phyloP scores from a whole-genome alignment of 345 rosid species.

The Microcos paniculata region DNA sequence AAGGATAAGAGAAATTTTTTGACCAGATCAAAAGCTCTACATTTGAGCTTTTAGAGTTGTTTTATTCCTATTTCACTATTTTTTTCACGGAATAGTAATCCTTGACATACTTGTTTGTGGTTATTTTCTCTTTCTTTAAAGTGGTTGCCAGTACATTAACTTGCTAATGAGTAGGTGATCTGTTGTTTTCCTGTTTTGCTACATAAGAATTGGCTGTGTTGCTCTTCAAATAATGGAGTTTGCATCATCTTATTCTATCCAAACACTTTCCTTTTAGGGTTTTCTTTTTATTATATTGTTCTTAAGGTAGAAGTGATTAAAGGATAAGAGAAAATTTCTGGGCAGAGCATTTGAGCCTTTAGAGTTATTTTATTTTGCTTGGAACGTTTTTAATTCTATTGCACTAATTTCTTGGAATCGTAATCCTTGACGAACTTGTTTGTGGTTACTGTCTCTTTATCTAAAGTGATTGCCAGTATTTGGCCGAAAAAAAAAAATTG shows the following conservation, averaged over 20 bases:
- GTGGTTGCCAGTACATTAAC: background rate
- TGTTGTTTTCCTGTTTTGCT: background rate
- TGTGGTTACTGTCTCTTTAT: background rate
- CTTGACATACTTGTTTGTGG: background rate
- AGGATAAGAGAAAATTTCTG: background rate
- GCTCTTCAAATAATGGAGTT: background rate
- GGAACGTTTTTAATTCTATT: conserved; percentile 2
- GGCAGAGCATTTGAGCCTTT: background rate
- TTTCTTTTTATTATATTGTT: background rate
- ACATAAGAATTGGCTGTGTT: background rate
- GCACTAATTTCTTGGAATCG: background rate
- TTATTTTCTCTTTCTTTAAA: background rate
- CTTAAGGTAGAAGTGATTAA: background rate
- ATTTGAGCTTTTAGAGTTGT: background rate
- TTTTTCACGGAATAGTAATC: background rate
- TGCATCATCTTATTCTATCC: background rate
- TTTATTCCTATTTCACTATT: background rate
- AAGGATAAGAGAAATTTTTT: background rate
- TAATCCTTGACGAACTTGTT: background rate
- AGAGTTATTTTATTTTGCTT: background rate
- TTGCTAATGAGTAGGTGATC: background rate
- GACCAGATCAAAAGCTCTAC: too few relatives aligned
- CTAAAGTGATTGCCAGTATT: background rate
- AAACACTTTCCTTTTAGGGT: background rate
- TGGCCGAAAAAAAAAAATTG: too few relatives aligned